Evolutionary conservation across 1,284 basidiomycete genomes (phyloP), one percentile per base, ranked within the genome.

Genomic region (Gymnopus androsaceus): DNA sequence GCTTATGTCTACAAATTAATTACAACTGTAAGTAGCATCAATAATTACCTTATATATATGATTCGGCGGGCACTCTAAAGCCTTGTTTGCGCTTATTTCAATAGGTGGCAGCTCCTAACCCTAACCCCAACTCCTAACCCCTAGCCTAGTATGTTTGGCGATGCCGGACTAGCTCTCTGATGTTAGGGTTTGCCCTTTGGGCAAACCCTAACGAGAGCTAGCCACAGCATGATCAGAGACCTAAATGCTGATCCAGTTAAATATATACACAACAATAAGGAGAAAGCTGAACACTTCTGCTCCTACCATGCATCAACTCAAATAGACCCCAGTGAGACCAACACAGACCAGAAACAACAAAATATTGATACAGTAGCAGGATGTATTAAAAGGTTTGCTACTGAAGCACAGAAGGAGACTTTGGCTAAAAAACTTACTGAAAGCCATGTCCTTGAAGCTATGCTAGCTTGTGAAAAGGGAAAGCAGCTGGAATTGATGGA

Each of bases 341-440:
- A 40, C 37, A 5, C 17, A 40, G 37, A 40, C 6, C 14, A 15
- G 7, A 40, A 40, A 40, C 37, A 40, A 40, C 6, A 11, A 5
- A 40, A 40, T 12, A 40, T 40, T 7, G 11, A 40, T 5, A 40
- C 17, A 12, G 37, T 2, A 15, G 2, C 33, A 21, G 17, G 3
- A 42, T 47, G 15, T 11, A 3, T 47, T 42, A 55, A 7, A 2
- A 28, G 21, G 4, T 30, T 4, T 5, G 3, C 4, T 5, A 45
- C 19, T 3, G 4, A 31, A 14, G 0, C 37, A 1, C 23, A 67
- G 11, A 58, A 49, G 6, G 8, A 57, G 19, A 38, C 59, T n/a
- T n/a, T n/a, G n/a, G n/a, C 3, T 61, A 66, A 44, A 48, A 64
- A 3, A 40, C 54, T 34, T 8, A 34, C 8, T 34, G 37, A 40